Percentiles rank a stretch among this genome's conserved stretches.
These are phyloP conservation scores for Wickerhamomyces xylosicus DNA, from an alignment of 805 yeast genomes.

Conservation along the genomic window DNA sequence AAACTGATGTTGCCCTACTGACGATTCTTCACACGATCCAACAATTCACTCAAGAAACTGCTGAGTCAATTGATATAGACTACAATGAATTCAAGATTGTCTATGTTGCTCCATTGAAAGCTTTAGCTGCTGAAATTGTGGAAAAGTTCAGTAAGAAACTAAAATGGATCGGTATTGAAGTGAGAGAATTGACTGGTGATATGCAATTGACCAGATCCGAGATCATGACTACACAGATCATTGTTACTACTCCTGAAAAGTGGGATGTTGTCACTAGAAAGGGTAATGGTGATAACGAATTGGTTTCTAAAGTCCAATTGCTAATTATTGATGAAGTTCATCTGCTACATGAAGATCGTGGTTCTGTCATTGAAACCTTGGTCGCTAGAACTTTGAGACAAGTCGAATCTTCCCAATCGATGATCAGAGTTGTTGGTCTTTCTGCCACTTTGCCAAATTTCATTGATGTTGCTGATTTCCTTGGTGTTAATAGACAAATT, in stretches of 20 bases:
- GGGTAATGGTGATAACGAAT: slow-evolving; percentile 77
- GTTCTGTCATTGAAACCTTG: slow-evolving; percentile 91
- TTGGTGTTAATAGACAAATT: slow-evolving; percentile 79
- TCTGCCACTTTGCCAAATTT: slow-evolving; percentile 92
- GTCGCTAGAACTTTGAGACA: slow-evolving; percentile 92
- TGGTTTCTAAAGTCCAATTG: slow-evolving; percentile 74
- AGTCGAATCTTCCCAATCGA: slow-evolving; percentile 87
- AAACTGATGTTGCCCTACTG: slow-evolving; percentile 84
- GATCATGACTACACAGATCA: slow-evolving; percentile 71
- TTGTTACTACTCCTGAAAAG: slow-evolving; percentile 92
- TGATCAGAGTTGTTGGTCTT: slow-evolving; percentile 89
- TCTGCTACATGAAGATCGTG: slow-evolving; percentile 93
- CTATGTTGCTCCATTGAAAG: slow-evolving; percentile 89
- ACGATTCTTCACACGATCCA: slow-evolving; percentile 71
- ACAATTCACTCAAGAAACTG: slow-evolving; percentile 51
- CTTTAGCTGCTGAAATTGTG: slow-evolving; percentile 93
- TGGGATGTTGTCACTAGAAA: slow-evolving; percentile 98
- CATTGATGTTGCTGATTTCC: slow-evolving; percentile 87
- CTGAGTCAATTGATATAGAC: slow-evolving; percentile 50
- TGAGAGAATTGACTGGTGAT: slow-evolving; percentile 88
- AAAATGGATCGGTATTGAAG: slow-evolving; percentile 78
- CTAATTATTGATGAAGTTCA: slow-evolving; percentile 95
- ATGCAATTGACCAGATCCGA: slow-evolving; percentile 84
- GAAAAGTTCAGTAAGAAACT: slow-evolving; percentile 75
- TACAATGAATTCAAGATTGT: slow-evolving; percentile 83